Evolutionary conservation across 2,329 filamentous ascomycete species (phyloP), one percentile per base, ranked within the genome.

Genomic region (Diaporthe vexans): DNA sequence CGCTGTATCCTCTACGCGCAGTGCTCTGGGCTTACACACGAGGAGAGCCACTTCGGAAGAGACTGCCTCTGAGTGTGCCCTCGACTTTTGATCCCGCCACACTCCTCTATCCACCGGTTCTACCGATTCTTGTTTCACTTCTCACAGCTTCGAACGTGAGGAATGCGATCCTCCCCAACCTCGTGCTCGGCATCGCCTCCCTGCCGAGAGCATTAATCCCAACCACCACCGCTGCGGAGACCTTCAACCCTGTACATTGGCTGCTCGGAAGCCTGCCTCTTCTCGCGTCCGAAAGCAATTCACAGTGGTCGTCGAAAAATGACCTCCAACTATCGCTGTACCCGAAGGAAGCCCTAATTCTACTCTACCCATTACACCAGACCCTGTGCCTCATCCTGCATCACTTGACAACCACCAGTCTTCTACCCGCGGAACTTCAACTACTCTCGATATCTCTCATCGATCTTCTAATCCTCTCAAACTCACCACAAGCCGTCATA

Each of bases 11-110:
- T 3, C 72, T 93, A 52, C 86, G 91, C 73, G 82, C 93, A n/a
- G 79, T 87, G 8, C 77, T 83, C 24, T 89, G 89, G 86, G 83
- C 85, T 1, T 85, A 87, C 73, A 81, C 80, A 26, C 82, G 83
- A 33, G 81, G 83, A 24, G 81, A 77, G 6, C 78, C 76, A 74
- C 77, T 86, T 40, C 59, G 40, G 17, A 65, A 15, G 56, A 54
- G 48, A 46, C 17, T 73, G 37, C 84, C 86, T 1, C 79, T 92
- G 48, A 81, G 81, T 40, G 86, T 98, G 51, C 95, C 95, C 0
- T 85, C 91, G 5, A 88, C 90, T n/a, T 97, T 98, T 83, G 96
- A 98, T 80, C 95, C 95, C 3, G 96, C 96, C 9, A 94, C 95
- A 15, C 87, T 98, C n/a, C 83, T 98, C 73, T 98, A 98, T 81